Evolutionary conservation across 345 rosid species (phyloP), one percentile per base, ranked within the genome.

Genomic region (Clausena lansium): DNA sequence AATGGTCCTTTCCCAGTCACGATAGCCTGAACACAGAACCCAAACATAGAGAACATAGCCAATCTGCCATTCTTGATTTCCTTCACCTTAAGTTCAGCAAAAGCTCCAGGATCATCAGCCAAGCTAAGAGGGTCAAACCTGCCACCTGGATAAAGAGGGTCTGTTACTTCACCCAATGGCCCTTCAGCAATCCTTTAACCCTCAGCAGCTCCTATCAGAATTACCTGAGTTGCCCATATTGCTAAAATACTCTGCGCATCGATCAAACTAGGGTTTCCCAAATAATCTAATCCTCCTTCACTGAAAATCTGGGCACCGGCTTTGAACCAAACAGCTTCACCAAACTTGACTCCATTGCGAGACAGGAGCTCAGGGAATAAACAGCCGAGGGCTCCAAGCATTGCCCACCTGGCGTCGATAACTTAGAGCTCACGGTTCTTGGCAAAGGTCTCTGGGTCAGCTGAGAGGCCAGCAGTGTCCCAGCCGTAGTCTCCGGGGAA

Each of bases 391-490:
- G 67, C 67, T 60, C 82, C 79, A 9, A 80, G 76, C 79, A 38
- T 80, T 25, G 79, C 75, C 70, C 82, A 75, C 13, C 76, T 47
- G 1, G 45, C 54, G 22, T 75, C 76, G 63, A 80, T 70, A 19
- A 80, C 79, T 72, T 80, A 52, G 0, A 80, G 60, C 76, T 67
- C 64, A 22, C 32, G 20, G 62, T 69, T 68, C 47, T 83, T 78
- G 79, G 81, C 81, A 63, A 80, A 83, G 11, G 78, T 80, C 64
- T 80, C 83, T 0, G 84, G 80, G 59, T 71, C 80, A 3, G 80
- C 86, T 0, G 76, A 83, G 58, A 80, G 82, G 30, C 82, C 78
- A 9, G 82, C 82, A 3, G 78, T 80, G 84, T 80, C 86, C 86
- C 73, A 77, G 3, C 86, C 78, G 27, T 80, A 83, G 71, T 83